Evolutionary conservation across 257 asterid genomes (phyloP).

Genomic region (Primulina eburnea): DNA sequence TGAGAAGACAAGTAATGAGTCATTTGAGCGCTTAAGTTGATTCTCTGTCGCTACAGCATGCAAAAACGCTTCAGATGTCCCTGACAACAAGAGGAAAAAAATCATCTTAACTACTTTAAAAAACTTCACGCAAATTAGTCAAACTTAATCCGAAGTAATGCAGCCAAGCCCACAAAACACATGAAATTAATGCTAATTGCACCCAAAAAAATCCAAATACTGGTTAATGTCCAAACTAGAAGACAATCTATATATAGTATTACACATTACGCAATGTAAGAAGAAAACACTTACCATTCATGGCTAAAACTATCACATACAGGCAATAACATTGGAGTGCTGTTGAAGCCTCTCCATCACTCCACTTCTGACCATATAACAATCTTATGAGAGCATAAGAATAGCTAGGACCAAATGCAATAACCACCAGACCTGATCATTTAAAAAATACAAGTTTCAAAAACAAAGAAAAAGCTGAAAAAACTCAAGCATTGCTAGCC

Average conservation of each 20-base stretch:
- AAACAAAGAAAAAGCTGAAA: background rate
- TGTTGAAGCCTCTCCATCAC: constrained; percentile 95
- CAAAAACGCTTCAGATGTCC: constrained; percentile 95
- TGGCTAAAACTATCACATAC: constrained; percentile 78
- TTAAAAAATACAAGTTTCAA: constrained; percentile 15
- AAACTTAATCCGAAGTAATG: background rate
- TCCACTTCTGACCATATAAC: constrained; percentile 91
- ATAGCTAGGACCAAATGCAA: constrained; percentile 95
- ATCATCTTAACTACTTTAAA: constrained; percentile 3
- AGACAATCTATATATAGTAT: background rate
- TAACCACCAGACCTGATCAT: constrained; percentile 68
- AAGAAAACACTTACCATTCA: constrained; percentile 63
- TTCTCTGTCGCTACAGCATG: constrained; percentile 91
- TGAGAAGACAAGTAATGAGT: constrained; percentile 73
- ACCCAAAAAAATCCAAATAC: too few species aligned
- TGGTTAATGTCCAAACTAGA: background rate
- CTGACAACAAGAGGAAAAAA: constrained; percentile 33
- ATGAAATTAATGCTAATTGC: background rate
- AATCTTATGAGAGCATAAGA: constrained; percentile 87
- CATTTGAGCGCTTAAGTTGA: constrained; percentile 73
- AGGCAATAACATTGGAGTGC: constrained; percentile 78
- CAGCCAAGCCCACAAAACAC: background rate
- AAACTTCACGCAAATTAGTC: background rate
- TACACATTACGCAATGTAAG: background rate
- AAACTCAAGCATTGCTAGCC: constrained; percentile 5